Conservation (phyloP, 257 asterid species). For the Galeopsis tetrahit region DNA sequence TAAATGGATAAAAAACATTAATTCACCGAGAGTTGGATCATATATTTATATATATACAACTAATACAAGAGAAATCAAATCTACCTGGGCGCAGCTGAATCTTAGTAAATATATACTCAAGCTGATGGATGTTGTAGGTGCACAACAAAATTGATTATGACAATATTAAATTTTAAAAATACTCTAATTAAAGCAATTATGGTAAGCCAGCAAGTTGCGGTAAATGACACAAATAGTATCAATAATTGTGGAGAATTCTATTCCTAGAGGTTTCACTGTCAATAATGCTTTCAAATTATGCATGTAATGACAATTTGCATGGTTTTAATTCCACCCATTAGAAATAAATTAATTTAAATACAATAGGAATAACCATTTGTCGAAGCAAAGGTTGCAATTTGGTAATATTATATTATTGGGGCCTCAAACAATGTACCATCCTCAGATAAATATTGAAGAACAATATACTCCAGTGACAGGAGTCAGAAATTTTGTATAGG, state of each 20-base stretch:
- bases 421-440: too few relatives aligned
- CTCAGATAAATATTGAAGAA: too few relatives aligned
- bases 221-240: constrained; percentile 33
- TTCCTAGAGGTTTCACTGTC: constrained; percentile 29
- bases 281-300: constrained; percentile 30
- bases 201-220: constrained; percentile 33
- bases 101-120: background rate
- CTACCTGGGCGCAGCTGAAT: too few relatives aligned
- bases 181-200: constrained; percentile 8
- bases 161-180: background rate
- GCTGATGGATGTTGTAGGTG: background rate
- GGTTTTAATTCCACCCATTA: background rate
- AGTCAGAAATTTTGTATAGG: too few relatives aligned
- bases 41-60: too few relatives aligned
- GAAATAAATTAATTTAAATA: background rate
- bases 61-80: too few relatives aligned
- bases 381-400: too few relatives aligned
- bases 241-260: constrained; percentile 33
- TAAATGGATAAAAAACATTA: background rate
- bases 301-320: constrained; percentile 19
- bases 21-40: too few relatives aligned
- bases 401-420: too few relatives aligned
- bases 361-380: background rate
- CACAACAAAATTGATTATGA: background rate
- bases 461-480: too few relatives aligned